A percentile compares a stretch with the other conserved stretches of the same genome.
phyloP scores from a whole-genome alignment of 2,329 filamentous ascomycete genomes.

The Cordyceps farinosa region DNA sequence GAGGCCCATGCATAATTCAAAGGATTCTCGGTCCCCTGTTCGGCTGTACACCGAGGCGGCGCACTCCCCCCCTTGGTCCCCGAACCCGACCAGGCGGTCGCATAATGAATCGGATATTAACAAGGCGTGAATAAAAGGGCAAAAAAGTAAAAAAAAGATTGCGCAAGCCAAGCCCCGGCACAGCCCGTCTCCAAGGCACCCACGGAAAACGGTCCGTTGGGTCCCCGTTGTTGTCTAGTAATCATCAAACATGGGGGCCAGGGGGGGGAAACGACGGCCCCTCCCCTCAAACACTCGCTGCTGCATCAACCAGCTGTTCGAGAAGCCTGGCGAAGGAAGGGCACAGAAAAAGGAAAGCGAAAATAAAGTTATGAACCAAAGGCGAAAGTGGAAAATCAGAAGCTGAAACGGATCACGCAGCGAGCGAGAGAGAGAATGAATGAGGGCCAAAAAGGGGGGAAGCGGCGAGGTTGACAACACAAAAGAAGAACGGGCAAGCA shows the following conservation, averaged over 20 bases:
- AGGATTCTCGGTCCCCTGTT: not conserved
- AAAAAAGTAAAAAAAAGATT: not conserved
- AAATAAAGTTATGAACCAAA: not conserved
- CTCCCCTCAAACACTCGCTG: not conserved
- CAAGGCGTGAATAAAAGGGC: not conserved
- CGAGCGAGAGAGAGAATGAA: not conserved
- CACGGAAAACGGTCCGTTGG: not conserved
- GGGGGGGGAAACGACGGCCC: not conserved
- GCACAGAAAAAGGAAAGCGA: too few relatives aligned
- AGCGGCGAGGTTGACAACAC: too few relatives aligned
- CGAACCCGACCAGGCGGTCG: not conserved
- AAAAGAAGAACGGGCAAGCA: not conserved
- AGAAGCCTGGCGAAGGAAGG: not conserved
- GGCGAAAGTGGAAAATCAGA: not conserved
- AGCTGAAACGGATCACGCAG: not conserved
- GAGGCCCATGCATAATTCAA: too few relatives aligned
- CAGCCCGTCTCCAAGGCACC: not conserved
- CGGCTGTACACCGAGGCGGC: not conserved
- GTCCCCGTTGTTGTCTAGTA: conserved; percentile 4
- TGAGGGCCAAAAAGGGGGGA: not conserved
- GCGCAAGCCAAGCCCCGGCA: too few relatives aligned
- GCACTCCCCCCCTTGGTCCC: not conserved
- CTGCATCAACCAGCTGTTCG: conserved; percentile 6
- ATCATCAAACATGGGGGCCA: conserved; percentile 10
- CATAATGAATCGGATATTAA: conserved; percentile 9